Base-by-base conservation (phyloP, 2,329 filamentous ascomycete genomes). In the Akanthomyces lecanii region DNA sequence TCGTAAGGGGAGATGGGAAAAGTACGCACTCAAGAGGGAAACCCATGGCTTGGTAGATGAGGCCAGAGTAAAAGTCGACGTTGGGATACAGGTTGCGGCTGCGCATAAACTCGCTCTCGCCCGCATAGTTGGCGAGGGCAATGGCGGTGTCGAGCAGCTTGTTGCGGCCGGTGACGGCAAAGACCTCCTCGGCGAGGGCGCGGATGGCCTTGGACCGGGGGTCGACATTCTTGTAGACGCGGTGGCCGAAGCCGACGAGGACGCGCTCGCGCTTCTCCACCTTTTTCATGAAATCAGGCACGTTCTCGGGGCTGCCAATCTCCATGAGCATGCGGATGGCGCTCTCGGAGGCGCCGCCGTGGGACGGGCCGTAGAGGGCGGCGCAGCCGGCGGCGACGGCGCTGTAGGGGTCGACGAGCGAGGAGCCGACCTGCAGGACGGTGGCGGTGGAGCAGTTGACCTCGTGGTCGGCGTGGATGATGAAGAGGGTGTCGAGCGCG, bases 401-500 rank as follows among this genome's bases (percentile, higher is more conserved):
- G 66, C 79, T 83, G 64, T 76, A 85, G 0, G 83, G 82, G 67
- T 86, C 84, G 0, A 85, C 79, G 12, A 86, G 71, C 0, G 81
- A 82, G 62, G 79, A 83, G 8, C 83, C 82, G 23, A 85, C 82
- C 63, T 85, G 81, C 18, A 86, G 72, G 38, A 84, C 78, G 1
- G 83, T 81, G 1, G 83, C 82, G 0, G 82, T 85, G 2, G 81
- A 82, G 68, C 82, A 80, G 66, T 85, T 84, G 70, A 86, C 81
- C 64, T 85, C 84, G 68, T 86, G 83, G 66, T 86, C 84, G 2
- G 82, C 80, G 65, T 84, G 82, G 28, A 86, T 77, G 61, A 85
- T 80, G 67, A 83, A 83, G 3, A 86, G 76, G 6, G 77, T 76
- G 60, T 85, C 81, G 18, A 85, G 72, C n/a, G 78, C 78, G 66